A percentile compares a stretch with the other conserved stretches of the same genome.
phyloP scores from a whole-genome alignment of 2,329 filamentous ascomycete species.

The Ophiocordyceps robertsii region DNA sequence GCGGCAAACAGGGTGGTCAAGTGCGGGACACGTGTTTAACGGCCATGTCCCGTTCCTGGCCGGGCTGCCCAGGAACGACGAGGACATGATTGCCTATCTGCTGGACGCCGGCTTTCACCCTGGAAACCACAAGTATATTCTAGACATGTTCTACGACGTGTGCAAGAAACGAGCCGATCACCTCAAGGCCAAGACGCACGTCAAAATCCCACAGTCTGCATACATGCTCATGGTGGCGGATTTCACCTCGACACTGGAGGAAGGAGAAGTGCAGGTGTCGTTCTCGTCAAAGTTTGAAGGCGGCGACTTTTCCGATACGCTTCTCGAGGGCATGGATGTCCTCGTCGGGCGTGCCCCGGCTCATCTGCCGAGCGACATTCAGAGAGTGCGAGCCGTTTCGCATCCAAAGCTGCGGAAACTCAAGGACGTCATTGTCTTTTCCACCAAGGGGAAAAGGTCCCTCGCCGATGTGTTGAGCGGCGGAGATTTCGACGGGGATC shows the following conservation, averaged over 20 bases:
- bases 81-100: constrained; percentile 41
- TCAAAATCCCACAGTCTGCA: constrained; percentile 47
- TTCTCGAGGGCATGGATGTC: constrained; percentile 44
- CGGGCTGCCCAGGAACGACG: constrained; percentile 33
- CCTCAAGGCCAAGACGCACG: constrained; percentile 42
- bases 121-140: constrained; percentile 30
- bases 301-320: constrained; percentile 36
- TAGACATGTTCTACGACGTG: constrained; percentile 30
- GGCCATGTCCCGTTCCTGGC: constrained; percentile 29
- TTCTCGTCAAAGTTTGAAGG: constrained; percentile 53
- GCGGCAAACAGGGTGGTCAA: constrained; percentile 21
- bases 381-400: constrained; percentile 48
- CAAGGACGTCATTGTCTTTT: constrained; percentile 71
- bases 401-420: constrained; percentile 49
- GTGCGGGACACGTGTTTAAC: constrained; percentile 22
- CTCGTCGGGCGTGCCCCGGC: constrained; percentile 59
- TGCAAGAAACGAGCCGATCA: constrained; percentile 38
- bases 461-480: constrained; percentile 61
- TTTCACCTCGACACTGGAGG: constrained; percentile 43
- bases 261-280: constrained; percentile 53
- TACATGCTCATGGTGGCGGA: constrained; percentile 57
- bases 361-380: constrained; percentile 58
- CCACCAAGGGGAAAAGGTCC: constrained; percentile 44
- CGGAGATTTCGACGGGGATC: constrained; percentile 72
- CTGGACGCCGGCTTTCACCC: constrained; percentile 48